These are phyloP conservation scores for Candida taoyuanica DNA, from an alignment of 805 yeast species.

Conservation along the genomic window DNA sequence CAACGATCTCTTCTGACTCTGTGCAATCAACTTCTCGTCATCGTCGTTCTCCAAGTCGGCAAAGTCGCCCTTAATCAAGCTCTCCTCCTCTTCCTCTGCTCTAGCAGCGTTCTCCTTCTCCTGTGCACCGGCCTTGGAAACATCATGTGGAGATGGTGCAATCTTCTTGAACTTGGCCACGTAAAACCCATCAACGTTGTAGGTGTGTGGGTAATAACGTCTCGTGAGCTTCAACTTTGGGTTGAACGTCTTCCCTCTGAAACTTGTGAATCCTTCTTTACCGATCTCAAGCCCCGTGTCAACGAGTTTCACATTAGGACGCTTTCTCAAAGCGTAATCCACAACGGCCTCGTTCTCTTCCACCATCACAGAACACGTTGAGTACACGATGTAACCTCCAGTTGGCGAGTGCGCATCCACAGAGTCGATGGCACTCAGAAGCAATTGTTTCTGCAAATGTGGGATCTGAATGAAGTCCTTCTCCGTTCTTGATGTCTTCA, in stretches of 20 bases:
- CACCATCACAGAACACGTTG: conserved; percentile 97
- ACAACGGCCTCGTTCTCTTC: conserved; percentile 98
- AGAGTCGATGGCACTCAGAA: conserved; percentile 93
- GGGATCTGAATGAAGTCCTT: conserved; percentile 96
- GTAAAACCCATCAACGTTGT: conserved; percentile 96
- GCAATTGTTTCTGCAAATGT: conserved; percentile 89
- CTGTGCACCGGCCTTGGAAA: conserved; percentile 79
- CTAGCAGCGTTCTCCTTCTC: conserved; percentile 82
- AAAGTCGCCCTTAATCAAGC: conserved; percentile 80
- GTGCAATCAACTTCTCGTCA: conserved; percentile 68
- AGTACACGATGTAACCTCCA: conserved; percentile 92
- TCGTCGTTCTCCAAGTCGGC: conserved; percentile 74
- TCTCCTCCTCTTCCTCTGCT: conserved; percentile 72
- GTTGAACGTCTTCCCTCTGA: conserved; percentile 88
- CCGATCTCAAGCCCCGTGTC: conserved; percentile 92
- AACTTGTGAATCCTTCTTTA: conserved; percentile 90
- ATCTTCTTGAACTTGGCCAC: conserved; percentile 95
- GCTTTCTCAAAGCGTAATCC: conserved; percentile 92
- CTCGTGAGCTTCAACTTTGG: conserved; percentile 74
- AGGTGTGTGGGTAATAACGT: conserved; percentile 97
- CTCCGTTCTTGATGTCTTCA: conserved; percentile 88
- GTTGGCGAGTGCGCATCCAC: conserved; percentile 89
- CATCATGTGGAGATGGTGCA: conserved; percentile 81
- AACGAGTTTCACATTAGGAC: conserved; percentile 93
- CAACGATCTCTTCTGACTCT: conserved; percentile 58